These are phyloP conservation scores for Cladorrhinum sp. DNA, from an alignment of 2,329 filamentous ascomycete species.

Conservation along the genomic window DNA sequence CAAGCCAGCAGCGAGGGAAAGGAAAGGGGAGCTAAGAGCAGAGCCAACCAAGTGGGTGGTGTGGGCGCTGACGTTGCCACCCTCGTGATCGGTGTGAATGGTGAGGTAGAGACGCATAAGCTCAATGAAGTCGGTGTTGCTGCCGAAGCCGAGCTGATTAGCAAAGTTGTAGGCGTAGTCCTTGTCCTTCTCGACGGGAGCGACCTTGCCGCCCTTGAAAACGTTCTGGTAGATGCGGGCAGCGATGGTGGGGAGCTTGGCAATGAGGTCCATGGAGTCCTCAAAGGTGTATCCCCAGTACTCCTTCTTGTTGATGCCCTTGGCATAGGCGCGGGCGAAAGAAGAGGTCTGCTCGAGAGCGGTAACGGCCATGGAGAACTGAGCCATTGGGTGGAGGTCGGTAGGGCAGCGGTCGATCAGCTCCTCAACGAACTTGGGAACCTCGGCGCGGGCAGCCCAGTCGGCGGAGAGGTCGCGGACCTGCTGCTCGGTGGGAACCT, in stretches of 20 bases:
- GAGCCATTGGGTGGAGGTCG: slow-evolving; percentile 99
- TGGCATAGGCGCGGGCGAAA: slow-evolving; percentile 97
- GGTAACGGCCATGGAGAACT: slow-evolving; percentile 96
- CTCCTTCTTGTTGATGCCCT: slow-evolving; percentile 98
- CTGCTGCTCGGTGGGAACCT: slow-evolving; percentile 97
- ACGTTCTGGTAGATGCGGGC: slow-evolving; percentile 99
- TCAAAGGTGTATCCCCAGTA: slow-evolving; percentile 99
- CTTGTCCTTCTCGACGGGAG: slow-evolving; percentile 95
- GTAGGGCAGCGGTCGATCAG: slow-evolving; percentile 99
- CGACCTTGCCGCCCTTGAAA: slow-evolving; percentile 99
- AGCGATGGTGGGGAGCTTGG: slow-evolving; percentile 97
- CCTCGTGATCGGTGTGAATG: slow-evolving; percentile 99
- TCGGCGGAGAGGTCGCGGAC: slow-evolving; percentile 97
- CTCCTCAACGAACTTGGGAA: slow-evolving; percentile 98
- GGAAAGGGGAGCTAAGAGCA: slow-evolving; percentile 94
- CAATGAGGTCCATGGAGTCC: slow-evolving; percentile 99
- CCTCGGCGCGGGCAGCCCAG: slow-evolving; percentile 94
- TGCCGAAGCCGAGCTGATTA: slow-evolving; percentile 96
- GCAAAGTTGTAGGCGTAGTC: slow-evolving; percentile 99
- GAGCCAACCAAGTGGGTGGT: slow-evolving; percentile 97
- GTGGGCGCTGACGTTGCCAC: slow-evolving; percentile 97
- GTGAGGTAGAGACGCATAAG: slow-evolving; percentile 98
- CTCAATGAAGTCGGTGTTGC: slow-evolving; percentile 96
- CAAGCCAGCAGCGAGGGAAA: slow-evolving; percentile 92
- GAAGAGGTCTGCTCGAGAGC: slow-evolving; percentile 97